Base-by-base conservation (phyloP, 306 rosid genomes). In the Lathyrus aphaca region DNA sequence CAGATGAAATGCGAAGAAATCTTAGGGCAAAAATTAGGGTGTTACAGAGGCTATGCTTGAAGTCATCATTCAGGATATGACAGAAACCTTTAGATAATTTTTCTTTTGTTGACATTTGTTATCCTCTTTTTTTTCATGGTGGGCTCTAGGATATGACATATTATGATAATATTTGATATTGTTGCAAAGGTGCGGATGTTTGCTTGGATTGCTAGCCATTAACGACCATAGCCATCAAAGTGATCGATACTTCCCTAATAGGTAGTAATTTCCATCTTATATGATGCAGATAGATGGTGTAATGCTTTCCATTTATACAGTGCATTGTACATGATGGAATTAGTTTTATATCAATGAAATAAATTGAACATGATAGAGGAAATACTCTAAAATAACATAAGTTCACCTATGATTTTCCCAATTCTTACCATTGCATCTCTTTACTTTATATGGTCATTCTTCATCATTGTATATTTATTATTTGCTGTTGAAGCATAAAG, bases 111-210 rank as follows among this genome's bases (percentile, higher is more conserved):
- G 10, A 61, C 44, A 21, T 59, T 42, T 64, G 45, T 58, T 42
- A 46, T 50, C 30, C 14, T 46, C n/a, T n/a, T n/a, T n/a, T n/a
- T n/a, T n/a, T 65, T 15, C 63, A 56, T 8, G 40, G 40, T 30
- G 51, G 64, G 14, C 64, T 70, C 7, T 18, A 91, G 97, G 99
- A 94, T 84, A 88, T 94, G 72, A 60, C 95, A 27, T 96, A 91
- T 76, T 94, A 94, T 14, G 96, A 94, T 83, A 96, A 94, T 77
- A 87, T 86, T 45, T 86, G 97, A 68, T 94, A 87, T 84, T 94
- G 99, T 83, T 94, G 99, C 79, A 80, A 95, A 2, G 97, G 99
- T 65, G 99, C 99, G 77, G 97, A 91, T 43, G 89, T 91, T 72
- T 94, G 97, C 83, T 78, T 91, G 85, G 74, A 86, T 49, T 94